Base-by-base conservation (phyloP, 176 grass and related monocot genomes). In the Phyllostachys edulis region DNA sequence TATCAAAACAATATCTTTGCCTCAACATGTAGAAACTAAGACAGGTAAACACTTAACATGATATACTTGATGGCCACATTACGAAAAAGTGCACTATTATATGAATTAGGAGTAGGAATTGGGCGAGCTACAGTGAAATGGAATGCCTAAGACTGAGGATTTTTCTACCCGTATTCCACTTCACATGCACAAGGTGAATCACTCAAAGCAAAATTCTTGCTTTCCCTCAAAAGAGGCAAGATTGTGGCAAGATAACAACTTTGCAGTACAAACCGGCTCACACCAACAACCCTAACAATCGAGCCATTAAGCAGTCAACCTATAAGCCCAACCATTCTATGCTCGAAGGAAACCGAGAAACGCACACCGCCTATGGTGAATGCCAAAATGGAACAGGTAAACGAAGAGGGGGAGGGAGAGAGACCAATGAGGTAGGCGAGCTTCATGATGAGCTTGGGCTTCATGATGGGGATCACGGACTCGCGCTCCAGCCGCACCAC, bases 361-460 rank as follows among this genome's bases (percentile, higher is more conserved):
- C 47, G 57, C 67, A 1, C 20, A 55, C 29, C 5, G 67, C 44
- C 41, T 29, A 42, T 54, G 54, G 44, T 39, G 86, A 82, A 52
- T 69, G n/a, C 13, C 64, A 39, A 65, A 38, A 75, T 6, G 7
- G 82, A 12, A 46, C 6, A 76, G 12, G 36, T 12, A 7, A 63
- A 56, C 5, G 21, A 29, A 76, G 75, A 66, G 21, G 1, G 36
- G n/a, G 42, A 6, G 17, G 47, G 39, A 18, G 85, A 57, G 21
- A 59, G 23, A 94, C 95, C 95, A 42, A 98, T 94, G 66, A 98
- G 95, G 75, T 98, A 92, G n/a, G 90, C 92, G 77, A 98, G 95
- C 89, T 94, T 97, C 89, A 95, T 98, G 82, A 90, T 88, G 75
- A 95, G 90, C 87, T 94, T 93, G 71, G 92, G 95, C 49, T 98